Conservation (phyloP, 129 eudicot species). For the Pittosporum tobira region DNA sequence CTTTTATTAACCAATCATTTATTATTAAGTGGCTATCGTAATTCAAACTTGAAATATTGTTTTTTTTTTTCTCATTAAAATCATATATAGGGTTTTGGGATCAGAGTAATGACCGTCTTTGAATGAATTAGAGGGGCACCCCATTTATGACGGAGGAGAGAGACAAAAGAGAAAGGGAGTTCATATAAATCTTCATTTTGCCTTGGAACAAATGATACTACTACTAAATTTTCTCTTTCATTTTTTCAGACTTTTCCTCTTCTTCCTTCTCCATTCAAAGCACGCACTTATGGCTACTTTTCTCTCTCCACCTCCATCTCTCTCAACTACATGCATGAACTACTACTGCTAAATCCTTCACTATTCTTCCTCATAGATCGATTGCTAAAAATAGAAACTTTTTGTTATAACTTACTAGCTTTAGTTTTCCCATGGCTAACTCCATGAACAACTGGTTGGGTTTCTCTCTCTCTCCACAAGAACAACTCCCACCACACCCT, state of each 20-base stretch:
- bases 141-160: constrained; percentile 17
- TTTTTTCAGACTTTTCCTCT: constrained; percentile 28
- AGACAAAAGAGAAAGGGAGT: constrained; percentile 4
- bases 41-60: too few species aligned
- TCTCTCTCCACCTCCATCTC: constrained; percentile 15
- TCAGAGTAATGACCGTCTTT: constrained; percentile 24
- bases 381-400: background rate
- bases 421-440: constrained; percentile 18
- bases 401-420: background rate
- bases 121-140: constrained; percentile 22
- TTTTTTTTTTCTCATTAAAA: background rate
- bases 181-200: constrained; percentile 27
- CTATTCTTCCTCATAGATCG: background rate
- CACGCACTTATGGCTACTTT: background rate
- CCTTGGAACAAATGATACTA: constrained; percentile 17
- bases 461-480: constrained; percentile 65
- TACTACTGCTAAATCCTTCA: background rate
- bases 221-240: background rate
- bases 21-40: too few species aligned
- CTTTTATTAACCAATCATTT: too few species aligned
- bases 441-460: constrained; percentile 82
- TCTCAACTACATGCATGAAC: constrained; percentile 22
- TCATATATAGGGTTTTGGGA: constrained; percentile 19
- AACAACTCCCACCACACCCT: constrained; percentile 15
- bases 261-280: constrained; percentile 13